Base-by-base conservation (phyloP, 352 stramenopile genomes). In the Globisporangium nagaii region DNA sequence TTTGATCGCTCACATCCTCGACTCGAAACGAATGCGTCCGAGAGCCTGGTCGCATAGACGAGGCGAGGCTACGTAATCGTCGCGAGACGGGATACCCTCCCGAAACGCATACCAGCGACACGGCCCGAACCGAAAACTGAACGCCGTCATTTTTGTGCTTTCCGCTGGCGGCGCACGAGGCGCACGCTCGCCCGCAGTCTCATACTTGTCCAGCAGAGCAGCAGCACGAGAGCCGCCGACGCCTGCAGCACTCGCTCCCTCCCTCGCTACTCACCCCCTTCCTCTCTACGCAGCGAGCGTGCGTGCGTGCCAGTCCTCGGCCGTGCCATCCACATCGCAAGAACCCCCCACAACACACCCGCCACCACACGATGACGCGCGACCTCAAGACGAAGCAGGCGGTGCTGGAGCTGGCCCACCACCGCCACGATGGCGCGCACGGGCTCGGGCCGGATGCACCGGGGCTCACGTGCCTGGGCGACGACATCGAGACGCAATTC, bases 381-480 rank as follows among this genome's bases (percentile, higher is more conserved):
- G 22, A 62, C 19, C 9, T 28, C 24, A 56, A 49, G 40, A 58
- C 48, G 35, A 30, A 34, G 59, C 64, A 73, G 57, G 48, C 60
- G 40, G 47, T 55, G 13, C 36, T 53, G 25, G 36, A 45, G 44
- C 51, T 58, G 8, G 20, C n/a, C n/a, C n/a, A 43, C 30, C 9
- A 41, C 40, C 15, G 46, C 10, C 31, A 44, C 34, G 39, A 58
- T 22, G 30, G n/a, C 24, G 24, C 32, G 34, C 45, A 40, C 27
- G 53, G 53, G 17, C 20, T 69, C 6, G 70, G 64, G n/a, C 60
- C 72, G 12, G 65, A 79, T 42, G 74, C 80, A 22, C 73, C 79
- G 2, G 84, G 84, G 0, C 73, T 94, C 50, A 94, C 84, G 39
- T 90, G 79, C 54, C 67, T 94, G 1, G 84, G 84, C 12, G 75